These are phyloP conservation scores for Sordaria brevicollis DNA, from an alignment of 495 filamentous ascomycete species.

Conservation along the genomic window DNA sequence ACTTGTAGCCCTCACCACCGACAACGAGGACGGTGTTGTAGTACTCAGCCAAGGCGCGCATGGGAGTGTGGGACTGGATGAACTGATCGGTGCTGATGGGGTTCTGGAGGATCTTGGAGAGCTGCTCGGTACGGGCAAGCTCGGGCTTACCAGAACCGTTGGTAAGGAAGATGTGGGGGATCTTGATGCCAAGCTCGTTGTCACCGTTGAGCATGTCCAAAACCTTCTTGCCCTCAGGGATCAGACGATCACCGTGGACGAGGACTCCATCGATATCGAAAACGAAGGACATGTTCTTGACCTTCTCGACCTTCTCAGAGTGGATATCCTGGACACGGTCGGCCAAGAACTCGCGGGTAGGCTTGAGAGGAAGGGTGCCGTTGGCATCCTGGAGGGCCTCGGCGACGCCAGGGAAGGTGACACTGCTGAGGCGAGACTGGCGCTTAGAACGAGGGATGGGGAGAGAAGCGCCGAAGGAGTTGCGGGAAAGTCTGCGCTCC, in stretches of 20 bases:
- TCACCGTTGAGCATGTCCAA: conserved; percentile 58
- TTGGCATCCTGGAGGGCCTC: conserved; percentile 23
- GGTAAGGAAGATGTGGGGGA: conserved; percentile 60
- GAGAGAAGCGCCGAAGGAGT: conserved; percentile 69
- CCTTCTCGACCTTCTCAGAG: conserved; percentile 52
- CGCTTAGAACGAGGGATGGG: conserved; percentile 67
- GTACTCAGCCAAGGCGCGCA: conserved; percentile 56
- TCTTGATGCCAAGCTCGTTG: conserved; percentile 60
- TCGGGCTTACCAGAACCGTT: conserved; percentile 59
- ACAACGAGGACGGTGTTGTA: conserved; percentile 57
- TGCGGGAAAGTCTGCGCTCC: conserved; percentile 58
- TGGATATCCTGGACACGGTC: conserved; percentile 64
- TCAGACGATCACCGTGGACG: conserved; percentile 53
- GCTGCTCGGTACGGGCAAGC: conserved; percentile 43
- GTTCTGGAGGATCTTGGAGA: conserved; percentile 46
- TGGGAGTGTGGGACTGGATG: conserved; percentile 58
- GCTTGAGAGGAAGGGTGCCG: conserved; percentile 39
- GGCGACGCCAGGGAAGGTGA: conserved; percentile 30
- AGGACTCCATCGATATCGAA: conserved; percentile 61
- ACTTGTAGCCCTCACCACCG: conserved; percentile 54
- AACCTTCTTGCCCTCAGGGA: conserved; percentile 46
- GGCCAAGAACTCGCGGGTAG: conserved; percentile 58
- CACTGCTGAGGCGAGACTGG: conserved; percentile 52
- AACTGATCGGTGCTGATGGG: conserved; percentile 54
- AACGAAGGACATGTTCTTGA: conserved; percentile 58